Evolutionary conservation across 352 stramenopile genomes (phyloP).

Genomic region (Saprolegnia parasitica): DNA sequence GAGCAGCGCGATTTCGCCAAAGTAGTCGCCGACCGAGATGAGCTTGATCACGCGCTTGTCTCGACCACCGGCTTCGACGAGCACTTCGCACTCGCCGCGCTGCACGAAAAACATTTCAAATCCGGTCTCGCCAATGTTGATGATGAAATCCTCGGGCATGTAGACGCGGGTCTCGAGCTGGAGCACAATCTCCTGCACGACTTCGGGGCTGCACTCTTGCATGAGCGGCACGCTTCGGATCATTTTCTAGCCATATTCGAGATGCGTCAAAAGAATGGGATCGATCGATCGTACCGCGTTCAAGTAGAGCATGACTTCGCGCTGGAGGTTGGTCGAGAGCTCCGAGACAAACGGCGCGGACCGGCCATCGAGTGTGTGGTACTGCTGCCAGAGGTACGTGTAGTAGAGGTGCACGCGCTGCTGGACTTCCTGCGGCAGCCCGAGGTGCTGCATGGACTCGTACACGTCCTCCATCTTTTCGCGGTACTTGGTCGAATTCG

Average conservation of each 20-base stretch:
- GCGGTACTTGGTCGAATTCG: constrained; percentile 48
- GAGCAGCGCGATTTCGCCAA: constrained; percentile 49
- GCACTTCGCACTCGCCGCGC: constrained; percentile 48
- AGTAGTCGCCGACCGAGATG: constrained; percentile 34
- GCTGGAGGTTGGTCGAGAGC: constrained; percentile 52
- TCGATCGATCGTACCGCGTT: constrained; percentile 2
- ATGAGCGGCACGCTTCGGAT: constrained; percentile 46
- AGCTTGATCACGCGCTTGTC: constrained; percentile 6
- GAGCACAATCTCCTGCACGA: constrained; percentile 62
- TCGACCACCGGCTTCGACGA: constrained; percentile 18
- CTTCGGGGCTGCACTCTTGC: constrained; percentile 47
- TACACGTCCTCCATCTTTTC: constrained; percentile 64
- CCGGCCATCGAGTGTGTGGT: constrained; percentile 55
- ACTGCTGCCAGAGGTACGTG: constrained; percentile 60
- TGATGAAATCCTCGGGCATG: constrained; percentile 68
- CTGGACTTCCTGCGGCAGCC: constrained; percentile 40
- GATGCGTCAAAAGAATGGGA: too few species aligned
- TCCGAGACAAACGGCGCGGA: constrained; percentile 50
- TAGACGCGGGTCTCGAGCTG: constrained; percentile 56
- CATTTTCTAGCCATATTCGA: neutral
- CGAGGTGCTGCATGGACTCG: constrained; percentile 50
- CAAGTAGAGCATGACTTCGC: constrained; percentile 53
- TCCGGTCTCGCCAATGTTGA: constrained; percentile 50
- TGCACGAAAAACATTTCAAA: constrained; percentile 72
- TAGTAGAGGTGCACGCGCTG: constrained; percentile 72